A percentile compares a stretch with the other conserved stretches of the same genome.
Evolutionary conservation across 768 basidiomycete genomes (phyloP).

Genomic region (Tephrocybe sp.): DNA sequence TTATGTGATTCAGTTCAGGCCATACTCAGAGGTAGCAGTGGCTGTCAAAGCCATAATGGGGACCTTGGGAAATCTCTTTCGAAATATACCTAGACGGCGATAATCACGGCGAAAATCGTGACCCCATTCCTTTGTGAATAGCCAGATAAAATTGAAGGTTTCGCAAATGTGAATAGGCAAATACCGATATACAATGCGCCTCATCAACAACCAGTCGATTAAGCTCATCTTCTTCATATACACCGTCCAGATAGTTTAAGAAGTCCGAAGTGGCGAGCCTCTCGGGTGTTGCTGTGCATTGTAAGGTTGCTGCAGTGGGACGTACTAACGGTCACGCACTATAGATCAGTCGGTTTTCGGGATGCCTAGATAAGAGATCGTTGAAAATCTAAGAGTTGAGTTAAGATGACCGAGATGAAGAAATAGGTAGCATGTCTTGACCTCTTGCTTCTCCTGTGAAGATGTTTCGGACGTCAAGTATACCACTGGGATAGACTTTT

Average conservation of each 20-base stretch:
- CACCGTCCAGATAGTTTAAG: conserved; percentile 40
- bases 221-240: conserved; percentile 55
- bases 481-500: conserved; percentile 52
- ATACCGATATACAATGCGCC: conserved; percentile 82
- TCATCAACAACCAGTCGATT: conserved; percentile 82
- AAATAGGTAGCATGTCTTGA: conserved; percentile 20
- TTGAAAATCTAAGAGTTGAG: conserved; percentile 46
- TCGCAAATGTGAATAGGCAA: conserved; percentile 11
- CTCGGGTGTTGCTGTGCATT: conserved; percentile 68
- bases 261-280: conserved; percentile 58
- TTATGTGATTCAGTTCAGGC: not conserved
- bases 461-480: conserved; percentile 68
- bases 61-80: conserved; percentile 59
- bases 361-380: conserved; percentile 60
- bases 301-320: not conserved
- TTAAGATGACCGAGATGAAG: not conserved
- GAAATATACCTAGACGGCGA: conserved; percentile 66
- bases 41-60: conserved; percentile 90
- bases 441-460: conserved; percentile 51
- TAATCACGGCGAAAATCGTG: conserved; percentile 80
- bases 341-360: conserved; percentile 64
- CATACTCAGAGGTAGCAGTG: conserved; percentile 70
- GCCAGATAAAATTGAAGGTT: not conserved
- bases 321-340: conserved; percentile 37
- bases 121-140: conserved; percentile 69